Conservation (phyloP, 2,329 filamentous ascomycete genomes). For the Zymoseptoria brevis region DNA sequence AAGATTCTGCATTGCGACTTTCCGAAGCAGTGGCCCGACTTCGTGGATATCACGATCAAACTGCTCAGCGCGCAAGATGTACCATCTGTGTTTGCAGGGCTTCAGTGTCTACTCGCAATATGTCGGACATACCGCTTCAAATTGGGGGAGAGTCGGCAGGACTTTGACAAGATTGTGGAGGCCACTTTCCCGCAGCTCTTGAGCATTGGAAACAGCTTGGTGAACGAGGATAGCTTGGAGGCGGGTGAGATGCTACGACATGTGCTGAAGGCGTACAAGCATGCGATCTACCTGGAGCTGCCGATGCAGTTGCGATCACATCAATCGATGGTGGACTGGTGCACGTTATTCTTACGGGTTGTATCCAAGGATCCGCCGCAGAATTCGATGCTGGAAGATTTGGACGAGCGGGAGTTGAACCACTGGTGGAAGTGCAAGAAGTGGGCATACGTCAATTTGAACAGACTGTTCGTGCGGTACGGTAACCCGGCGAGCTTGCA, state of each 20-base stretch:
- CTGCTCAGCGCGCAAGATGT: constrained; percentile 81
- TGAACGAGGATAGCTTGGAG: constrained; percentile 85
- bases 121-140: constrained; percentile 96
- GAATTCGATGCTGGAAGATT: constrained; percentile 67
- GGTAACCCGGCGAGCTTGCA: constrained; percentile 74
- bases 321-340: constrained; percentile 86
- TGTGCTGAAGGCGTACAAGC: constrained; percentile 94
- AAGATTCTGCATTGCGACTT: constrained; percentile 96
- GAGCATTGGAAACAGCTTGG: constrained; percentile 76
- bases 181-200: constrained; percentile 82
- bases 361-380: constrained; percentile 78
- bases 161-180: constrained; percentile 92
- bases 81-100: constrained; percentile 78
- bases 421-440: constrained; percentile 99
- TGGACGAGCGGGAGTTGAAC: constrained; percentile 80
- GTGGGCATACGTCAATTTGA: constrained; percentile 97
- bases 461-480: constrained; percentile 88
- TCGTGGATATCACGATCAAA: constrained; percentile 85
- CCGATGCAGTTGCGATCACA: constrained; percentile 69
- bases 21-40: constrained; percentile 85
- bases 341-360: constrained; percentile 84
- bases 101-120: constrained; percentile 89
- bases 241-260: constrained; percentile 95
- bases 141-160: constrained; percentile 67
- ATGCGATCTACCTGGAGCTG: constrained; percentile 91